Base-by-base conservation (phyloP, 352 stramenopile genomes). In the Pythium grandisporangium region DNA sequence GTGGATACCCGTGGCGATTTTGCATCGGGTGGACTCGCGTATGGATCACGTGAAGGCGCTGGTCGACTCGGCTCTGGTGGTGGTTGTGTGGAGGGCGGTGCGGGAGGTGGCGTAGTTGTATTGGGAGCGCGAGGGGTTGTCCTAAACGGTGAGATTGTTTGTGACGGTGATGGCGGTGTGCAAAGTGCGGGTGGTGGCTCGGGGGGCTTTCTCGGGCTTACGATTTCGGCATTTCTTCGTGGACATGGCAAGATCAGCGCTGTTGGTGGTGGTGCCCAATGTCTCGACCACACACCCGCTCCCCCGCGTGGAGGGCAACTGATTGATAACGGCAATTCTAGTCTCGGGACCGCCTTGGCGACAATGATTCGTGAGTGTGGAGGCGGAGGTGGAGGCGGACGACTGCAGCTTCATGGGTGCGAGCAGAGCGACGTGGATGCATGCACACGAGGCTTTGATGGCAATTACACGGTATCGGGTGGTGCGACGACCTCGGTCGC, bases 381-480 rank as follows among this genome's bases (percentile, higher is more conserved):
- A 5, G 77, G 77, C n/a, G 77, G 77, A 12, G 77, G 77, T 4
- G 77, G 71, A 17, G 77, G 77, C 17, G 77, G 77, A 16, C 73
- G 74, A 2, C 37, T 90, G 13, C 77, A 86, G 24, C 61, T 90
- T n/a, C 66, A 60, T 1, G 77, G 77, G 3, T 90, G 77, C 26
- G 69, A 81, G 29, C 46, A 70, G 5, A 83, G 61, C 32, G 66
- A 76, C 13, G 81, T 84, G 42, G 67, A 76, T 45, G 52, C 63
- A 20, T 90, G 77, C 39, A 86, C 71, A 10, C 60, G 58, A 19
- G 72, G 48, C 11, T 90, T 90, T 58, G 73, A 80, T 23, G 77
- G 77, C 10, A 85, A 83, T 32, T 90, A 90, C 48, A 85, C 74
- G 7, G 77, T 90, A 3, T 53, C 60, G n/a, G 77, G 77, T 12